Base-by-base conservation (phyloP, 2,329 filamentous ascomycete species). In the Hypoxylon rubiginosum region DNA sequence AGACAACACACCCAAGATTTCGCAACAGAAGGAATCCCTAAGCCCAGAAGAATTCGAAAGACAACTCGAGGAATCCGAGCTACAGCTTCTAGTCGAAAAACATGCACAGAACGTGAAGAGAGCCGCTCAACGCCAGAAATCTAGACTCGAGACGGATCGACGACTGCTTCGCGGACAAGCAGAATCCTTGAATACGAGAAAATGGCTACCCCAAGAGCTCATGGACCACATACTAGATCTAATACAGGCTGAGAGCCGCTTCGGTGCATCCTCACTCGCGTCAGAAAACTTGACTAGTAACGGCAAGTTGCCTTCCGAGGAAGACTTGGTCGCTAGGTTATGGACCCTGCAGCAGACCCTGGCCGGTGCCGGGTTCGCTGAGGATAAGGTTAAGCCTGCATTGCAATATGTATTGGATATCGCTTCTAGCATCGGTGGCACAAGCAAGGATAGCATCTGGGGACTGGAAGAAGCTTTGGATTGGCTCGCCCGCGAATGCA, bases 21-120 rank as follows among this genome's bases (percentile, higher is more conserved):
- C 71, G 8, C 66, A 64, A 19, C 28, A 69, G 36, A 77, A 80
- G 56, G 81, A 87, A 58, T 82, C 86, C 28, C 80, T 95, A 69
- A 93, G 88, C 52, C 91, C 95, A 0, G 95, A 97, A 76, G 93
- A 98, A 77, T 91, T 97, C 55, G 96, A 97, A 76, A 90, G 84
- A 68, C 93, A 97, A 74, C 86, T 98, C 15, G 93, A 97, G 77
- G 91, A 94, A 73, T 91, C 93, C n/a, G 93, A 97, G 73, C 83
- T 99, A 39, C 94, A 98, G 78, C 81, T 92, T 21, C 82, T 97
- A 5, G 91, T 98, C 15, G 95, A 98, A 68, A 96, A 94, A 75
- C 83, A 95, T 79, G 90, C 91, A 0, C 82, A 87, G 43, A 97
- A 95, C 78, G 90, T 91, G 66, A 91, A 91, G 72, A 90, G 91